Base-by-base conservation (phyloP, 495 filamentous ascomycete species). In the Amphirosellinia nigrospora region DNA sequence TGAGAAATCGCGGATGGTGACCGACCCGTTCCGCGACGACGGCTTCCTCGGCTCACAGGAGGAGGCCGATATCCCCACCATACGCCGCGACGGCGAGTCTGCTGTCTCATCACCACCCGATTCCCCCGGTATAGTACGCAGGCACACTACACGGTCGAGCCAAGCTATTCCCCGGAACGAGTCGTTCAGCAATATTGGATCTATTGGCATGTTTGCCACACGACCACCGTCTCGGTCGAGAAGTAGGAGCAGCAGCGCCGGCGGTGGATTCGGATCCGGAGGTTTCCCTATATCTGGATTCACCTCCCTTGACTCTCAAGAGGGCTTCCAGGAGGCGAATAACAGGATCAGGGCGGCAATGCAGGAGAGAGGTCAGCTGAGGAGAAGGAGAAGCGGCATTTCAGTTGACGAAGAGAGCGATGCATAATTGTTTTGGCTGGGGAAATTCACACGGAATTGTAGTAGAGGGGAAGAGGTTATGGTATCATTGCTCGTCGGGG, bases 321-420 rank as follows among this genome's bases (percentile, higher is more conserved):
- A 89, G 52, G 86, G 89, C 3, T 87, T 97, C 50, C 90, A 94
- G 50, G 90, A 94, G 78, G 94, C 97, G 1, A 94, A 90, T 73
- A 87, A 86, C 76, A 94, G 90, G 80, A 95, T 99, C 68, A 84
- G 91, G n/a, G 91, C 88, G 67, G 93, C 92, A 21, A 97, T 99
- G 94, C 84, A 86, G 70, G 93, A 98, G 80, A 83, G 95, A 28
- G 92, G 93, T 0, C 83, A 90, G 78, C 84, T 92, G 72, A 86
- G 93, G 67, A 82, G 91, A 66, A 86, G 90, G 70, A 90, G 89
- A 77, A 92, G 89, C 60, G 80, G 73, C 45, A 39, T 77, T 26
- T 75, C 67, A 28, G 70, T 71, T n/a, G 71, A 66, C 15, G 69
- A 73, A 61, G 78, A 77, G 36, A 78, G 72, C 53, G 78, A 78